Conservation (phyloP, 140 eudicot species). For the Flaveria floridana region DNA sequence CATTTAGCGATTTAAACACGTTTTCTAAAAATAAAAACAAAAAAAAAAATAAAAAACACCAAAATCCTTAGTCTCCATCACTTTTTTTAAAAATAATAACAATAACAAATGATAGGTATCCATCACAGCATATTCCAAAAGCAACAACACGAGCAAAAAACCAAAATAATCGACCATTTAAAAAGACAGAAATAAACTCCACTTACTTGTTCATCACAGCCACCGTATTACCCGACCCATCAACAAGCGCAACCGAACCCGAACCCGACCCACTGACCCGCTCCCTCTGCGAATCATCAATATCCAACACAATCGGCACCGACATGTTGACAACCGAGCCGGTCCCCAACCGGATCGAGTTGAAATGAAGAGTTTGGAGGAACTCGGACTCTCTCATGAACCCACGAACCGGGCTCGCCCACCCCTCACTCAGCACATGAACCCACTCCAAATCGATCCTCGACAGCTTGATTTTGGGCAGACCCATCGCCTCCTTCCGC, state of each 20-base stretch:
- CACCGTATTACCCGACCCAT: constrained; percentile 52
- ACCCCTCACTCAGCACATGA: constrained; percentile 91
- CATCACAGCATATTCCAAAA: not conserved
- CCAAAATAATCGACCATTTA: not conserved
- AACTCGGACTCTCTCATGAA: constrained; percentile 95
- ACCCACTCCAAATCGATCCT: constrained; percentile 88
- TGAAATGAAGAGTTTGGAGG: constrained; percentile 99
- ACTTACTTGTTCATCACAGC: constrained; percentile 82
- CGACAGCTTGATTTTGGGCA: constrained; percentile 60
- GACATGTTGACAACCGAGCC: constrained; percentile 94
- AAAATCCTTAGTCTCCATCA: not conserved
- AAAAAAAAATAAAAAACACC: no score
- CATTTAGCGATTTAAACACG: not conserved
- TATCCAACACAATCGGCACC: constrained; percentile 81
- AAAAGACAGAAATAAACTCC: not conserved
- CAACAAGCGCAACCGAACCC: constrained; percentile 65
- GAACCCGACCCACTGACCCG: constrained; percentile 43
- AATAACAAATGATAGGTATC: not conserved
- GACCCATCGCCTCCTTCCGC: constrained; percentile 39
- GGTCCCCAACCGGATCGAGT: constrained; percentile 69
- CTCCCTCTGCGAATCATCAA: constrained; percentile 62
- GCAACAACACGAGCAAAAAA: not conserved
- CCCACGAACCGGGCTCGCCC: constrained; percentile 96
- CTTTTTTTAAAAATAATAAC: not conserved
- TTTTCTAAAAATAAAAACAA: no score